Conservation (phyloP, 2,329 filamentous ascomycete species). For the Trichoderma aggressivum region DNA sequence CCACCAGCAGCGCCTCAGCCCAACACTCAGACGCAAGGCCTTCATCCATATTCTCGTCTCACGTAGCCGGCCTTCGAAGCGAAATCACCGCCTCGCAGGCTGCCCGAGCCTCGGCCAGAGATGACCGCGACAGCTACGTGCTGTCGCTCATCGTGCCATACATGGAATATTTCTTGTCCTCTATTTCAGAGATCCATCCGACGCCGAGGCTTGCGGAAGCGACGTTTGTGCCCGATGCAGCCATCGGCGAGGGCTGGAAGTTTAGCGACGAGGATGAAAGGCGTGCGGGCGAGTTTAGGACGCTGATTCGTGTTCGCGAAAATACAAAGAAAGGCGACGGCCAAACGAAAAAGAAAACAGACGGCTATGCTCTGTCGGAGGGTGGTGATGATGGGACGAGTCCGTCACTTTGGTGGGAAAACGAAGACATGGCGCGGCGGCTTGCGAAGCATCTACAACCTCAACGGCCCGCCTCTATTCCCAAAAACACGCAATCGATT, state of each 20-base stretch:
- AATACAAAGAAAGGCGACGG: neutral
- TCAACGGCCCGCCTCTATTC: conserved; percentile 18
- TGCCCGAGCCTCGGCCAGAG: conserved; percentile 33
- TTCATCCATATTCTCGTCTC: conserved; percentile 33
- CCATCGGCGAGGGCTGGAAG: conserved; percentile 37
- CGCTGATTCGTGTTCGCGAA: conserved; percentile 31
- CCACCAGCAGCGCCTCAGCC: neutral
- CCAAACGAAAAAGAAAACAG: neutral
- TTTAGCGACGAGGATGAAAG: conserved; percentile 34
- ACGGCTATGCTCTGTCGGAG: neutral
- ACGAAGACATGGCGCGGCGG: conserved; percentile 45
- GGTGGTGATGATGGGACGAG: neutral
- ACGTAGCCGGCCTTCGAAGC: conserved; percentile 36
- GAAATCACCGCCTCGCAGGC: conserved; percentile 37
- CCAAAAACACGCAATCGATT: conserved; percentile 31
- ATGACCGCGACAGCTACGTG: conserved; percentile 38
- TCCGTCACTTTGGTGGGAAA: conserved; percentile 43
- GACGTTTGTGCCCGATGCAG: conserved; percentile 43
- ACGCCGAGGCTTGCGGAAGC: conserved; percentile 40
- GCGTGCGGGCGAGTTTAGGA: conserved; percentile 30
- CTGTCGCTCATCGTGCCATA: conserved; percentile 40
- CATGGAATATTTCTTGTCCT: conserved; percentile 41
- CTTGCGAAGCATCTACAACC: conserved; percentile 45
- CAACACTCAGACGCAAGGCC: neutral
- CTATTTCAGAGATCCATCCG: conserved; percentile 34